These are phyloP conservation scores for Capsella bursapastoris DNA, from an alignment of 345 rosid genomes.

Conservation along the genomic window DNA sequence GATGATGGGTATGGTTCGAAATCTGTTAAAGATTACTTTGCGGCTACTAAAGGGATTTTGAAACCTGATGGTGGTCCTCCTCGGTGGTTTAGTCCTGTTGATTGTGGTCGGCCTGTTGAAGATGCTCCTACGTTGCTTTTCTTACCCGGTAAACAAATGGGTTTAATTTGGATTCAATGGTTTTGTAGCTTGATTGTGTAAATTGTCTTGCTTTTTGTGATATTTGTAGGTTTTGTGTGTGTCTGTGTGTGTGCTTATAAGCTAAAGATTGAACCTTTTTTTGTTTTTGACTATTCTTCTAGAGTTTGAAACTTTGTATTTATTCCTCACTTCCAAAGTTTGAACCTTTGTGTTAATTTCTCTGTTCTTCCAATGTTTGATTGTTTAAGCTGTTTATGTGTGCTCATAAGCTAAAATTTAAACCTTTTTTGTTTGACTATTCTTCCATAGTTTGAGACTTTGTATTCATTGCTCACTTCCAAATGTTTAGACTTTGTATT, in stretches of 20 bases:
- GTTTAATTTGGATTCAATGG: too few relatives aligned
- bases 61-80: slow-evolving; percentile 80
- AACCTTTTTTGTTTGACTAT: neutral
- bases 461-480: neutral
- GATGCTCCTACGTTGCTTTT: slow-evolving; percentile 76
- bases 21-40: slow-evolving; percentile 69
- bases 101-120: slow-evolving; percentile 67
- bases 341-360: too few relatives aligned
- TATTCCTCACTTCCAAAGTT: too few relatives aligned
- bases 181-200: too few relatives aligned
- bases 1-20: slow-evolving; percentile 81
- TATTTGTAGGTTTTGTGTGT: neutral
- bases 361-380: too few relatives aligned
- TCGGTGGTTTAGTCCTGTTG: slow-evolving; percentile 90
- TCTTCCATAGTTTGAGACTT: neutral
- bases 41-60: slow-evolving; percentile 60
- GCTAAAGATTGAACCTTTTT: neutral
- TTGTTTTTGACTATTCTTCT: neutral
- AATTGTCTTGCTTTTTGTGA: too few relatives aligned
- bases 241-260: too few relatives aligned
- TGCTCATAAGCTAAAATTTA: neutral
- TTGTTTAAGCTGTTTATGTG: neutral
- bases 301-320: slow-evolving; percentile 1
- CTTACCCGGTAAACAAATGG: slow-evolving; percentile 65
- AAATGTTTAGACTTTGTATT: too few relatives aligned